Conservation (phyloP, 495 filamentous ascomycete genomes). For the Choiromyces venosus region DNA sequence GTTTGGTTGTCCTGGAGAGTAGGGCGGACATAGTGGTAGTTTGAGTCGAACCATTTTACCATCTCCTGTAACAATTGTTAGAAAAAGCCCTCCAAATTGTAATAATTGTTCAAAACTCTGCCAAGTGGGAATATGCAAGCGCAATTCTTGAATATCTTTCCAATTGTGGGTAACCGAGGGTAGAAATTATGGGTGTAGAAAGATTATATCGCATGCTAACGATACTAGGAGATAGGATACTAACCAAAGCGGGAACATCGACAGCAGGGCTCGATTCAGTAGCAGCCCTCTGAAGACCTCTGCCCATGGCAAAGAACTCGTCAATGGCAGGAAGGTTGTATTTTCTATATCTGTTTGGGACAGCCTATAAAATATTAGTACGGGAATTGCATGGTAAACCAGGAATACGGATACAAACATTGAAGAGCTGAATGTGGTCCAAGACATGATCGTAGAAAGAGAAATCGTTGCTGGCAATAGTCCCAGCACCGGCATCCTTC, state of each 20-base stretch:
- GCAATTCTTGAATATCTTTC: slow-evolving; percentile 6
- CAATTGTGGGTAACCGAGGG: slow-evolving; percentile 11
- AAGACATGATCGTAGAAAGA: slow-evolving; percentile 98
- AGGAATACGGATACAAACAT: slow-evolving; percentile 54
- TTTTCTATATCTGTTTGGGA: slow-evolving; percentile 83
- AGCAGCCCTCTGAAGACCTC: slow-evolving; percentile 82
- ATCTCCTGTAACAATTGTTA: slow-evolving; percentile 60
- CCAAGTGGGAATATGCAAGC: slow-evolving; percentile 10
- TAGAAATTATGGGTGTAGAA: no score
- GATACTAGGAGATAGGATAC: slow-evolving; percentile 16
- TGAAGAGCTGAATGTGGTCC: slow-evolving; percentile 97
- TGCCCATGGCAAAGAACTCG: slow-evolving; percentile 98
- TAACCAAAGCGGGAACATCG: slow-evolving; percentile 78
- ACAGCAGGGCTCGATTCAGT: slow-evolving; percentile 58
- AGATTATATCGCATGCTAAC: background rate
- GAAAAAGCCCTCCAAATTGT: background rate
- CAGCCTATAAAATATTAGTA: slow-evolving; percentile 52
- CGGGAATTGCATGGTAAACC: background rate
- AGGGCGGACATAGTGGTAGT: slow-evolving; percentile 99
- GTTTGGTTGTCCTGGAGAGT: slow-evolving; percentile 91
- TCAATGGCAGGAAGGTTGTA: slow-evolving; percentile 80
- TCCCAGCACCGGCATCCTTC: slow-evolving; percentile 91
- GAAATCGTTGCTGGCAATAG: slow-evolving; percentile 99
- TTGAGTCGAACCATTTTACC: slow-evolving; percentile 99
- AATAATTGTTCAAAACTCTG: background rate